Evolutionary conservation across 495 filamentous ascomycete genomes (phyloP), one percentile per base, ranked within the genome.

Genomic region (Evernia prunastri): DNA sequence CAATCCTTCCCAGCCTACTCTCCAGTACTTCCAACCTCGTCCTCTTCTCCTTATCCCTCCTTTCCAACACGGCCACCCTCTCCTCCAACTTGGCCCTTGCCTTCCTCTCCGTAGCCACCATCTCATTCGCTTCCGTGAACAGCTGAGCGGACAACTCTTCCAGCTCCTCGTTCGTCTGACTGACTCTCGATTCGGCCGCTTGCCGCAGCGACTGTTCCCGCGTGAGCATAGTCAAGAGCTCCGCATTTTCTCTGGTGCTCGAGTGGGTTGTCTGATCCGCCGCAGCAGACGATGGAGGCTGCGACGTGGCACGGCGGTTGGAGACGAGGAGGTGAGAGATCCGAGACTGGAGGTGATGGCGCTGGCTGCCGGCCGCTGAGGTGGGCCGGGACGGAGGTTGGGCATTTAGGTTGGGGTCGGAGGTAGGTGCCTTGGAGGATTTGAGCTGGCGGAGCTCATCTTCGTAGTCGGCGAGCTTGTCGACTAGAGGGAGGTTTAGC

Each of bases 81-180:
- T 90, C 87, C 73, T 96, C 91, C 37, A 97, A 78, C 73, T 82
- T 83, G 10, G 88, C 89, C 47, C 90, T 77, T 40, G 89, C 90
- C 72, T 87, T 85, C 54, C 94, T 80, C 79, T 97, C 94, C 69
- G 84, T 77, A 20, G 93, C 91, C 31, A 98, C 94, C 93, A 98
- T 97, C 79, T 96, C 90, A 70, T 97, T 97, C 23, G 94, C 94
- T 75, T 96, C 87, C 72, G 90, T 86, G 76, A 98, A 98, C 58
- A 98, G 78, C 67, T 87, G 84, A 54, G 86, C 88, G 40, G 85
- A 90, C 67, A 98, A 77, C 70, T 98, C 94, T 73, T 97, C 95
- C 18, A 98, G 80, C 77, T 98, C 94, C 1, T 77, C 80, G 58
- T 81, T 87, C 36, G 90, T 87, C 60, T 87, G 83, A 68, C 78